phyloP scores from a whole-genome alignment of 176 grass and related monocot species.

The Raddia distichophylla region DNA sequence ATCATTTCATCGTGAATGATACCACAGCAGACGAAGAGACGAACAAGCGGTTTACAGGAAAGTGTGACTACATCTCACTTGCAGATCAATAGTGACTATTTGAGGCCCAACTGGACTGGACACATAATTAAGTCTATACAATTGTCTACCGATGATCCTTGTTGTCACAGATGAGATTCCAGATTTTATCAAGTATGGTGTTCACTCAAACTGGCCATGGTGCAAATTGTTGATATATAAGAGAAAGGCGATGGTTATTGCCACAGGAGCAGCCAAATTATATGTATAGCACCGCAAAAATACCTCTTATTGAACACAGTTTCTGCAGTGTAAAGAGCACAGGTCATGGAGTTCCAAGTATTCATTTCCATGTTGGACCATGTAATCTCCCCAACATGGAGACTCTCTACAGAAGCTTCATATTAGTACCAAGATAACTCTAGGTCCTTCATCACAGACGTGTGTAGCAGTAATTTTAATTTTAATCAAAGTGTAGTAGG shows the following conservation, averaged over 20 bases:
- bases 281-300: neutral
- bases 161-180: neutral
- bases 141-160: neutral
- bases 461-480: neutral
- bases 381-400: neutral
- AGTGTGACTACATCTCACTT: neutral
- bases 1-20: neutral
- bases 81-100: neutral
- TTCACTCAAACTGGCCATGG: neutral
- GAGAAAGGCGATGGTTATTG: neutral
- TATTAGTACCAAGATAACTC: neutral
- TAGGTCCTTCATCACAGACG: neutral
- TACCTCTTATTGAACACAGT: neutral
- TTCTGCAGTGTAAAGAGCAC: neutral
- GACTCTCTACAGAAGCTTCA: neutral
- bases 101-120: neutral
- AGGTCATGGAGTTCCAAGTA: neutral
- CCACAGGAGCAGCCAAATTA: neutral
- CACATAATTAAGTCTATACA: neutral
- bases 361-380: neutral
- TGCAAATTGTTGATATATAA: conserved; percentile 13
- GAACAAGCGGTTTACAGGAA: neutral
- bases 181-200: neutral
- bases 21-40: neutral
- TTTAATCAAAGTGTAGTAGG: too few species aligned